phyloP scores from a whole-genome alignment of 2,329 filamentous ascomycete genomes.

The Xylaria sp. region DNA sequence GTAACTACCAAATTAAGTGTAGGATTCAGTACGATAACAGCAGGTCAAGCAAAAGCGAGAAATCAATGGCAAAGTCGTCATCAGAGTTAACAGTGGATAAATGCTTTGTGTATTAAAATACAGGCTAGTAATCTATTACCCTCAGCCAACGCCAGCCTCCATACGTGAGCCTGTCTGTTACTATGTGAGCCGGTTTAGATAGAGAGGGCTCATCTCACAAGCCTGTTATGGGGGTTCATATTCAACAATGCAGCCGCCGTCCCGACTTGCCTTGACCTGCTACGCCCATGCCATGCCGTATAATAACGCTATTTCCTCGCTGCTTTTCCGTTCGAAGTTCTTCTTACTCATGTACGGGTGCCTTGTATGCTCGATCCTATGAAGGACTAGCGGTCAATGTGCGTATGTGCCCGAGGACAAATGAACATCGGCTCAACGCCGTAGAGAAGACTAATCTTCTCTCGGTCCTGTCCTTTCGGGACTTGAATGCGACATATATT shows the following conservation, averaged over 20 bases:
- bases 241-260: constrained; percentile 13
- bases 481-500: constrained; percentile 7
- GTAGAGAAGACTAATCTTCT: neutral
- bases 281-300: constrained; percentile 4
- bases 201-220: neutral
- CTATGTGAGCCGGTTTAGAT: neutral
- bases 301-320: neutral
- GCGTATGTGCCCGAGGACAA: neutral
- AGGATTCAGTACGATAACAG: too few relatives aligned
- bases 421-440: constrained; percentile 2
- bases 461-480: neutral
- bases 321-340: neutral
- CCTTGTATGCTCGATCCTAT: constrained; percentile 1
- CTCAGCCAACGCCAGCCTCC: neutral
- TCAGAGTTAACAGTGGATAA: neutral
- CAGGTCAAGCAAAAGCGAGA: neutral
- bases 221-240: constrained; percentile 1
- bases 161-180: neutral
- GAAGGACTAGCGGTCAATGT: constrained; percentile 1
- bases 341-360: neutral
- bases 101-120: constrained; percentile 23
- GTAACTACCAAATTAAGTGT: too few relatives aligned
- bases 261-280: neutral
- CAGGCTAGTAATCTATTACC: constrained; percentile 20
- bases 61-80: neutral